phyloP scores from a whole-genome alignment of 108 stramenopile genomes.

The Fragilaria radians region DNA sequence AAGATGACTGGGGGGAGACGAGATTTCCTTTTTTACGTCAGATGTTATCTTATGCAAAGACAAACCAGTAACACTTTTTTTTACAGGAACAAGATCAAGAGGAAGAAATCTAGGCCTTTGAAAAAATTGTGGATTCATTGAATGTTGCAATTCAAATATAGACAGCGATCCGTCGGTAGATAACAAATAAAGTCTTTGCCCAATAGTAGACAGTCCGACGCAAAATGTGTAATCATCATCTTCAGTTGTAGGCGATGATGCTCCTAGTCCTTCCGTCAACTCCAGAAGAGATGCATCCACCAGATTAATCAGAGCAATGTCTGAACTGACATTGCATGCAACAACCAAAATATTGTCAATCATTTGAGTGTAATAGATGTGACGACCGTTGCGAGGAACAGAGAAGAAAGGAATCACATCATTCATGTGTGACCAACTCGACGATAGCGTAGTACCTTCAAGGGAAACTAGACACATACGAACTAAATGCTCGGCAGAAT shows the following conservation, averaged over 20 bases:
- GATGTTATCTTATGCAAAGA: too few species aligned
- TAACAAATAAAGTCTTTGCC: constrained; percentile 22
- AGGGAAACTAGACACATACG: constrained; percentile 7
- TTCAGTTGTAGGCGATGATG: constrained; percentile 60
- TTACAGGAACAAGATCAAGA: neutral
- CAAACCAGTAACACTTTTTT: too few species aligned
- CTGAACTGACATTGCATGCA: constrained; percentile 66
- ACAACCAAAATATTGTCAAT: constrained; percentile 43
- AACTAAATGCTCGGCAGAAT: neutral
- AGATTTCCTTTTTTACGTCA: too few species aligned
- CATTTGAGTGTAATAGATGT: constrained; percentile 56
- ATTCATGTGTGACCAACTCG: constrained; percentile 47
- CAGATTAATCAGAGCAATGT: constrained; percentile 38
- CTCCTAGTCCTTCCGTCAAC: constrained; percentile 58
- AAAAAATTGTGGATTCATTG: constrained; percentile 19
- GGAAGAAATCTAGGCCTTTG: neutral
- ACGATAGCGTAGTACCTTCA: constrained; percentile 12
- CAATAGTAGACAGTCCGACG: constrained; percentile 34
- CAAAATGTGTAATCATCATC: constrained; percentile 79
- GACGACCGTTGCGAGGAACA: constrained; percentile 64
- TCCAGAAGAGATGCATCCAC: constrained; percentile 35
- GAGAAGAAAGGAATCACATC: constrained; percentile 83
- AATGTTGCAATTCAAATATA: constrained; percentile 23
- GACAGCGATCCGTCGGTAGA: constrained; percentile 59
- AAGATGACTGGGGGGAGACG: too few species aligned